Conservation (phyloP, 768 basidiomycete species). For the Termitomyces sp. region DNA sequence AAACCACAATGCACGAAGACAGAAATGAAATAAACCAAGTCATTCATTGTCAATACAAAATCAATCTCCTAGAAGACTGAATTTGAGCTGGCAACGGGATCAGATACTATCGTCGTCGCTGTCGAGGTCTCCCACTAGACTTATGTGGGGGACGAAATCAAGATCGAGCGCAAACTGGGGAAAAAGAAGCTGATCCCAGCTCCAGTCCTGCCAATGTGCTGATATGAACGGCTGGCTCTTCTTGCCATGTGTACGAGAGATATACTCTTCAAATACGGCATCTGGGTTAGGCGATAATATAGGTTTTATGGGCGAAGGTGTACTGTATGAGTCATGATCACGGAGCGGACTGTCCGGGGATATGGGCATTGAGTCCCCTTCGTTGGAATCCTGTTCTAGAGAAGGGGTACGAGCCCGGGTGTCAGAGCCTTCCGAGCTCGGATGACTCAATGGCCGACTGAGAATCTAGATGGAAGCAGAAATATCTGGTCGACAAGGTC, state of each 20-base stretch:
- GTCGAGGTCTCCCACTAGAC: background rate
- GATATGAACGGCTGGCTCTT: conserved; percentile 10
- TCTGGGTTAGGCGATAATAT: conserved; percentile 8
- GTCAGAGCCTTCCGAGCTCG: background rate
- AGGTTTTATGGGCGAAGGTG: background rate
- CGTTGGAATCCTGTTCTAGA: background rate
- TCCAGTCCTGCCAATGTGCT: conserved; percentile 34
- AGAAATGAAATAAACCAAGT: background rate
- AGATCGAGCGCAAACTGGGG: conserved; percentile 21
- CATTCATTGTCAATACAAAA: background rate
- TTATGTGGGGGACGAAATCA: conserved; percentile 1
- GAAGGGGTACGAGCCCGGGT: background rate
- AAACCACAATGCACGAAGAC: background rate
- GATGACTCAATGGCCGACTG: background rate
- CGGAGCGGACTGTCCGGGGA: background rate
- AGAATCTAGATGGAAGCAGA: conserved; percentile 2
- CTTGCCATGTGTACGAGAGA: conserved; percentile 25
- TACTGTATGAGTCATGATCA: conserved; percentile 3
- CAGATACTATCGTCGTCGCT: background rate
- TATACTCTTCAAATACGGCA: conserved; percentile 23
- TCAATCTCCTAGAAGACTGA: background rate
- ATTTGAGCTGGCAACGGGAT: background rate
- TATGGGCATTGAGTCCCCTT: background rate
- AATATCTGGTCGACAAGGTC: conserved; percentile 2
- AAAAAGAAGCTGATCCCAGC: conserved; percentile 34